A percentile compares a stretch with the other conserved stretches of the same genome.
These are phyloP conservation scores for Piper betle DNA, from an alignment of 164 flowering plant species.

Conservation along the genomic window DNA sequence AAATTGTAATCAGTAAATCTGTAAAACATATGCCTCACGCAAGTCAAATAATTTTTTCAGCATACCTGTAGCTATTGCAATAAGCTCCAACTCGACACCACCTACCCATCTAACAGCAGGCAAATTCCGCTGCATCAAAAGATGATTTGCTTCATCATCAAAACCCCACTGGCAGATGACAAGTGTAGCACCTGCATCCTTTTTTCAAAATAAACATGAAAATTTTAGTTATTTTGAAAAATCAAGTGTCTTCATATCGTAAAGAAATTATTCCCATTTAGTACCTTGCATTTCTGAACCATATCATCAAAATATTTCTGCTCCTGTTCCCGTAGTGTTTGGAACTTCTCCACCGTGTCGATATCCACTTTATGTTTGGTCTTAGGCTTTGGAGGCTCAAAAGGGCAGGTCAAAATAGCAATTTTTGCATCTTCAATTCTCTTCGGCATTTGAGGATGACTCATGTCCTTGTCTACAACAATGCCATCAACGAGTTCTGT, in stretches of 20 bases:
- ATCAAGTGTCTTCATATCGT: not conserved
- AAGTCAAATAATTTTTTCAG: not conserved
- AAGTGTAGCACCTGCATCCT: slow-evolving; percentile 98
- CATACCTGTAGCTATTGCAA: slow-evolving; percentile 95
- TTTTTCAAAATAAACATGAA: slow-evolving; percentile 4
- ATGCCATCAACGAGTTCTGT: slow-evolving; percentile 90
- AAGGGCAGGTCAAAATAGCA: slow-evolving; percentile 97
- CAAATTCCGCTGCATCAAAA: slow-evolving; percentile 79
- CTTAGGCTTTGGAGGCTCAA: slow-evolving; percentile 99
- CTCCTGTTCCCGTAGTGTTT: slow-evolving; percentile 79
- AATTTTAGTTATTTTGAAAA: not conserved
- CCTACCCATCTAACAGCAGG: slow-evolving; percentile 99
- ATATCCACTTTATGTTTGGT: slow-evolving; percentile 99
- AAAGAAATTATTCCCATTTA: not conserved
- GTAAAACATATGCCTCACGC: not conserved
- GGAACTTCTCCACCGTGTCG: slow-evolving; percentile 91
- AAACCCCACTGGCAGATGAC: slow-evolving; percentile 99
- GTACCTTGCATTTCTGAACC: slow-evolving; percentile 95
- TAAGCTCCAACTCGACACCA: slow-evolving; percentile 93
- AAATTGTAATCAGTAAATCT: not conserved
- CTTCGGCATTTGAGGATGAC: slow-evolving; percentile 99
- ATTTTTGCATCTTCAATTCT: slow-evolving; percentile 79
- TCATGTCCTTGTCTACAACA: slow-evolving; percentile 96
- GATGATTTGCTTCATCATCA: slow-evolving; percentile 98
- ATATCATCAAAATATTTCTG: slow-evolving; percentile 94